Evolutionary conservation across 1,284 basidiomycete species (phyloP).

Genomic region (Trametes pubescens): DNA sequence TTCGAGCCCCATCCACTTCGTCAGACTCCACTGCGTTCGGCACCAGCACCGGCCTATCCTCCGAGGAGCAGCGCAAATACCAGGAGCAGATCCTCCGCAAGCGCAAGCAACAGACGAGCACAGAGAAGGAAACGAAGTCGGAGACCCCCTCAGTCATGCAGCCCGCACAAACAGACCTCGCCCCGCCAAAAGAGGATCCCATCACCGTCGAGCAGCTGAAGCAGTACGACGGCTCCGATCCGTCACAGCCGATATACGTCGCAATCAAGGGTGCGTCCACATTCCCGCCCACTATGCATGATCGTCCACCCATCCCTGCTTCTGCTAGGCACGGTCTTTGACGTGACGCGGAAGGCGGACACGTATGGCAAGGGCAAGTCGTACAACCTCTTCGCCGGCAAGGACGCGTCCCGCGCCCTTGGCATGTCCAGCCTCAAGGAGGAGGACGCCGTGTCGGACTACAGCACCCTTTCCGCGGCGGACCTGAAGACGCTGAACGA

Average conservation of each 20-base stretch:
- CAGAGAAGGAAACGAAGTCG: constrained; percentile 34
- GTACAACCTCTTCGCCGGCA: constrained; percentile 85
- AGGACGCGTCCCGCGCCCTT: constrained; percentile 87
- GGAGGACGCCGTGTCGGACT: constrained; percentile 92
- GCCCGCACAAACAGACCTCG: constrained; percentile 64
- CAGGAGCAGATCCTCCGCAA: constrained; percentile 24
- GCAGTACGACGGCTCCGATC: constrained; percentile 73
- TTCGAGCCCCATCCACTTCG: constrained; percentile 13
- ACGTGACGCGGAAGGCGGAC: constrained; percentile 83
- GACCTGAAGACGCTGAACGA: constrained; percentile 90
- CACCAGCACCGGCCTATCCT: constrained; percentile 24
- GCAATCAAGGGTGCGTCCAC: constrained; percentile 80
- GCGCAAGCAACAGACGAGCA: constrained; percentile 26
- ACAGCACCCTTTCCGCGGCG: constrained; percentile 76
- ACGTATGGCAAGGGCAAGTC: constrained; percentile 81
- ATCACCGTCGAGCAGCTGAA: constrained; percentile 76
- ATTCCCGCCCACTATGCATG: constrained; percentile 7
- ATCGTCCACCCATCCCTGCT: background rate
- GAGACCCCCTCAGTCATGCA: constrained; percentile 76
- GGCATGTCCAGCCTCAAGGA: constrained; percentile 88
- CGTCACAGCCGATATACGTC: constrained; percentile 80
- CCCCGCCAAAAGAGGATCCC: constrained; percentile 81
- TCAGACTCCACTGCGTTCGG: constrained; percentile 17
- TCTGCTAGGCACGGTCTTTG: constrained; percentile 77
- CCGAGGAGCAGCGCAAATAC: constrained; percentile 30